Conservation (phyloP, 768 basidiomycete species). For the Leccinum subgranulosum region DNA sequence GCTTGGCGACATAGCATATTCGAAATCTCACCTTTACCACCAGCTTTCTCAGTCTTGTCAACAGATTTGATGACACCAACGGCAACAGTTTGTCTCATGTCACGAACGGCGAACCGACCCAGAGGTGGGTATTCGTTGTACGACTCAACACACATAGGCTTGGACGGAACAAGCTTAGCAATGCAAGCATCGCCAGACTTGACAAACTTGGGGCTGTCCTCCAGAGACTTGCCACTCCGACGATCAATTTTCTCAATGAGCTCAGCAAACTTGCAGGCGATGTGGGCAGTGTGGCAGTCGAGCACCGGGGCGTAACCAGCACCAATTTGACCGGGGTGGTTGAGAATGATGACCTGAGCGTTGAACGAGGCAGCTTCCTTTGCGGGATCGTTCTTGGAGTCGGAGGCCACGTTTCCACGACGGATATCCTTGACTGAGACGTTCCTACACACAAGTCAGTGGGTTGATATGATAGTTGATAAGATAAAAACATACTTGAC, state of each 20-base stretch:
- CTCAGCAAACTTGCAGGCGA: slow-evolving; percentile 99
- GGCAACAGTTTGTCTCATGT: slow-evolving; percentile 99
- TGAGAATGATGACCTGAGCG: slow-evolving; percentile 99
- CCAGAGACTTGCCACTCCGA: slow-evolving; percentile 92
- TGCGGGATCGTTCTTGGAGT: slow-evolving; percentile 99
- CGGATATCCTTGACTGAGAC: slow-evolving; percentile 99
- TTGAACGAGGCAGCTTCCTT: slow-evolving; percentile 99
- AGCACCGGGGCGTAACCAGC: slow-evolving; percentile 98
- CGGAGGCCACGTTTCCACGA: slow-evolving; percentile 98
- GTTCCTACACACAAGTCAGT: slow-evolving; percentile 59
- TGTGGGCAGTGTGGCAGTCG: slow-evolving; percentile 99
- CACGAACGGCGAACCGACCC: slow-evolving; percentile 98
- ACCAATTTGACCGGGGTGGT: slow-evolving; percentile 99
- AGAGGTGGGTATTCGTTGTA: slow-evolving; percentile 99
- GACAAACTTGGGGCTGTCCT: slow-evolving; percentile 90
- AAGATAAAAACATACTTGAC: slow-evolving; percentile 63
- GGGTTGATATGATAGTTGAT: background rate
- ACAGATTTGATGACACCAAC: slow-evolving; percentile 99
- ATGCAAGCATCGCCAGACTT: slow-evolving; percentile 99
- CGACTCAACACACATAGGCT: slow-evolving; percentile 94
- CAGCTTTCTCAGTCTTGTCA: slow-evolving; percentile 87
- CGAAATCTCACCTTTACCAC: slow-evolving; percentile 71
- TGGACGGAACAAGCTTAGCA: slow-evolving; percentile 93
- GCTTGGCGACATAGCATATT: background rate
- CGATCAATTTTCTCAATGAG: slow-evolving; percentile 99